Base-by-base conservation (phyloP, 768 basidiomycete species). In the Podaxis pistillaris region DNA sequence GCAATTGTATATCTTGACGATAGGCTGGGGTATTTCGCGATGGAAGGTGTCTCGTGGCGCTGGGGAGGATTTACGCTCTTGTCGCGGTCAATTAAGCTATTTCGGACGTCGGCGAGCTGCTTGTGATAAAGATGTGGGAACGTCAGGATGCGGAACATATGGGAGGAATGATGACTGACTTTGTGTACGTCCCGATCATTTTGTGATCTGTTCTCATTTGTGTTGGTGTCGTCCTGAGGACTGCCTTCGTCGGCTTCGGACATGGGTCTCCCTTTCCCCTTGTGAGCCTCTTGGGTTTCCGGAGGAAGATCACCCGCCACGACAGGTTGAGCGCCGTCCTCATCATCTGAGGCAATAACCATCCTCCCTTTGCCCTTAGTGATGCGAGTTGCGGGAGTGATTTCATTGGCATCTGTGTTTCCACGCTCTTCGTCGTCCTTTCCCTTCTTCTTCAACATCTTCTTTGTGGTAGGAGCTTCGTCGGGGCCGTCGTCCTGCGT, bases 1-100 rank as follows among this genome's bases (percentile, higher is more conserved):
- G 81, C 81, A 63, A 84, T 77, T 52, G 82, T 79, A 64, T 83
- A 80, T 6, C 74, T 67, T 60, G 57, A 60, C 63, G 68, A 62
- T 64, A 63, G 59, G 56, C 60, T 65, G 68, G 37, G 70, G 52
- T 37, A 68, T 65, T 38, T 46, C 60, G 47, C 15, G 12, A 24
- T n/a, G 36, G 41, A 26, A 13, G 52, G 54, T 26, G 40, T 58
- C 24, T 44, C 66, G 55, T 58, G 52, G 63, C 11, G 66, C 24
- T 37, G 37, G 46, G 60, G 57, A 58, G 70, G 56, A 17, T 66
- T 58, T 13, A 54, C 40, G 9, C 26, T 40, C 33, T 46, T 64
- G 22, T 15, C 22, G 8, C 22, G 26, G 7, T 24, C 38, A 41
- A 13, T 49, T 11, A 28, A 37, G 50, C 24, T 41, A 38, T 12